Evolutionary conservation across 2,329 filamentous ascomycete species (phyloP), one percentile per base, ranked within the genome.

Genomic region (Calcarisporium arbuscula): DNA sequence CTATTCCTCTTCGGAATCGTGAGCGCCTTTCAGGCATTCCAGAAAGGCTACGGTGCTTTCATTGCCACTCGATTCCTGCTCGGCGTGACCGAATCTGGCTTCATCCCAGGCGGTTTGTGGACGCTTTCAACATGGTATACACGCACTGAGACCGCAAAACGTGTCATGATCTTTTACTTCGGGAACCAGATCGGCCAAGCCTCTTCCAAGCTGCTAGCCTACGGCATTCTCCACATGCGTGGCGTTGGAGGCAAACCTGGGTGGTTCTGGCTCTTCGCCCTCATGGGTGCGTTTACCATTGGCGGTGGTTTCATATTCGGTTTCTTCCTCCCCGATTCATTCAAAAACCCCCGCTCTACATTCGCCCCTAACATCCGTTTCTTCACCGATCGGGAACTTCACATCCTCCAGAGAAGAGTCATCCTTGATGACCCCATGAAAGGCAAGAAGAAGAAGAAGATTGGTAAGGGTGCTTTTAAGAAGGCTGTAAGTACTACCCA

Each of bases 221-320:
- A 60, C 23, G 64, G 60, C 4, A 67, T 70, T 21, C 56, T 77
- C 16, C 65, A 68, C 36, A 64, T 77, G 56, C 52, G 60, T 6
- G 70, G 68, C 2, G 58, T 65, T 2, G 60, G 54, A 2, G 66
- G 64, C 6, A 55, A 67, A 35, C 48, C 65, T 0, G 72, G 72
- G n/a, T 77, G 72, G 72, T 68, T 70, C 43, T 77, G 72, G 72
- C 56, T 76, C 2, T 76, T 75, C 43, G 49, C 57, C 9, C 52
- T 74, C 19, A 72, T 74, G 59, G 72, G 71, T 1, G 48, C 57
- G 11, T 73, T 76, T 42, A 74, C 70, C n/a, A 48, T 74, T 9
- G 36, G 61, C 10, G 53, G 53, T 18, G 63, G 65, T 19, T 48
- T 65, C 36, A 39, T 70, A 17, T 51, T 66, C 4, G 62, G 65